Evolutionary conservation across 2,329 filamentous ascomycete genomes (phyloP).

Genomic region (Hypocrella siamensis): DNA sequence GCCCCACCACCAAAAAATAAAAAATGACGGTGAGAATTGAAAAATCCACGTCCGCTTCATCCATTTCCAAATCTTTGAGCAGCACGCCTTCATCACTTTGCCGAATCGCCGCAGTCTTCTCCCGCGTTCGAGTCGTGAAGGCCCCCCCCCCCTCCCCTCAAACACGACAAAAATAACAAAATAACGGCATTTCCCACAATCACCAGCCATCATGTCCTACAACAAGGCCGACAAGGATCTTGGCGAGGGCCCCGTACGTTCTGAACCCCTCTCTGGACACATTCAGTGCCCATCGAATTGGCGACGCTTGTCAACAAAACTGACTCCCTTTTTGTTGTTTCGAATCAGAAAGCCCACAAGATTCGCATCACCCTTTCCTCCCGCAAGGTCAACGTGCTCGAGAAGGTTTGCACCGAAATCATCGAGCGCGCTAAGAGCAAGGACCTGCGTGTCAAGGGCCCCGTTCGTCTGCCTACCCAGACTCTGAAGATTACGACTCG

Average conservation of each 20-base stretch:
- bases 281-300: background rate
- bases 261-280: conserved; percentile 1
- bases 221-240: conserved; percentile 91
- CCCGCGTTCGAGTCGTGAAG: conserved; percentile 69
- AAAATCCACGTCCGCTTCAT: no score
- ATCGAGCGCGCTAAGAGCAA: conserved; percentile 97
- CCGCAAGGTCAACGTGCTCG: conserved; percentile 86
- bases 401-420: conserved; percentile 97
- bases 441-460: conserved; percentile 96
- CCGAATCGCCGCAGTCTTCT: conserved; percentile 40
- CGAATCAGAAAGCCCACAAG: conserved; percentile 74
- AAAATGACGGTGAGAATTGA: background rate
- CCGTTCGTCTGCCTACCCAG: conserved; percentile 95
- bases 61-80: no score
- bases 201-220: conserved; percentile 56
- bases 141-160: no score
- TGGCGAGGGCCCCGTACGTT: conserved; percentile 68
- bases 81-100: conserved; percentile 58
- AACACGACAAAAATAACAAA: no score
- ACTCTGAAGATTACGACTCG: conserved; percentile 91
- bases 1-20: background rate
- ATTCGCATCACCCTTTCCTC: conserved; percentile 96
- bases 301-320: conserved; percentile 2
- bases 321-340: background rate
- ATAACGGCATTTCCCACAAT: conserved; percentile 1